Conservation (phyloP, 352 stramenopile genomes). For the Aphanomyces cochlioides region DNA sequence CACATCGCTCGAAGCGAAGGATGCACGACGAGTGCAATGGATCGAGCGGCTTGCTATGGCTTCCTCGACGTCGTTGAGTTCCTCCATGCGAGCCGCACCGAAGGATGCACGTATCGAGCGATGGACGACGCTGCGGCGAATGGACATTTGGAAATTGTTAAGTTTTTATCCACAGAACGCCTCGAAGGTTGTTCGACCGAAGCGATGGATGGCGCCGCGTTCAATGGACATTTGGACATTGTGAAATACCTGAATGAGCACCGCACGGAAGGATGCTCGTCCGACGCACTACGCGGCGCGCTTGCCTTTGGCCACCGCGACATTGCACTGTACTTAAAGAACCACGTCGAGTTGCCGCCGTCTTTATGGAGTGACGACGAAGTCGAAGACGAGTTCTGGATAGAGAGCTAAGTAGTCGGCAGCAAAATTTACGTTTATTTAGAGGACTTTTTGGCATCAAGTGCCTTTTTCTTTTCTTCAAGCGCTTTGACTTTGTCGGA, state of each 20-base stretch:
- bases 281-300: background rate
- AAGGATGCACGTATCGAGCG: slow-evolving; percentile 36
- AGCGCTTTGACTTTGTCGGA: slow-evolving; percentile 81
- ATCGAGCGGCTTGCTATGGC: slow-evolving; percentile 31
- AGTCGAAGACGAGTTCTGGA: background rate
- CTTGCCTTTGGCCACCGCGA: slow-evolving; percentile 2
- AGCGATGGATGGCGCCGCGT: slow-evolving; percentile 35
- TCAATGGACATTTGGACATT: slow-evolving; percentile 36
- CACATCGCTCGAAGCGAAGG: background rate
- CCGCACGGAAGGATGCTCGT: background rate
- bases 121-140: slow-evolving; percentile 34
- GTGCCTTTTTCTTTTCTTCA: slow-evolving; percentile 68
- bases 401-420: too few species aligned
- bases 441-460: slow-evolving; percentile 40
- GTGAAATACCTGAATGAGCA: slow-evolving; percentile 36
- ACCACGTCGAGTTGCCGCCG: background rate
- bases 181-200: slow-evolving; percentile 35
- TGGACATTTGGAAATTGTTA: slow-evolving; percentile 35
- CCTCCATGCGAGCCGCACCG: slow-evolving; percentile 20
- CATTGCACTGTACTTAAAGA: slow-evolving; percentile 6
- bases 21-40: slow-evolving; percentile 28
- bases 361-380: background rate
- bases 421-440: background rate
- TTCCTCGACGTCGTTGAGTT: slow-evolving; percentile 30
- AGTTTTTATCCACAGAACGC: slow-evolving; percentile 36